Evolutionary conservation across 2,329 filamentous ascomycete species (phyloP), one percentile per base, ranked within the genome.

Genomic region (Verticillium klebahnii): DNA sequence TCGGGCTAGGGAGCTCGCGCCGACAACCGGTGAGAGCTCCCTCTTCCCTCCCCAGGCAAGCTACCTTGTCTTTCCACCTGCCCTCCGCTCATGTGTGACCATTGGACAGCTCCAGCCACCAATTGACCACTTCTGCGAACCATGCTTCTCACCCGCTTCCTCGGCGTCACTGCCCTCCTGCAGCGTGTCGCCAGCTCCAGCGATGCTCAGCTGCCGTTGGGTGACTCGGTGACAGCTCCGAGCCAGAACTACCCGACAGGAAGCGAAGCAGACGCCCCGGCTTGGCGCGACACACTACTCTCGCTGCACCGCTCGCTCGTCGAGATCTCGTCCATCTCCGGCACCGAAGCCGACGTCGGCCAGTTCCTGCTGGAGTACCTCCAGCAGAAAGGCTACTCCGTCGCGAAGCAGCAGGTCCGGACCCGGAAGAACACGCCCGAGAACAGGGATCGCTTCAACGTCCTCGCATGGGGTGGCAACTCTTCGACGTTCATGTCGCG

Each of bases 261-360:
- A 29, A 11, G 19, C 45, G 45, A 52, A 1, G 14, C 19, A 4
- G 25, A 59, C 25, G 60, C 66, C 1, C 74, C 76, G 0, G 37
- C 74, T 3, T 81, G 80, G 67, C 81, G 83, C 40, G 67, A 76
- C 3, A 72, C 77, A 45, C 82, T 97, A 1, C 81, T 96, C 54
- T 81, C 82, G 19, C 82, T 96, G 14, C 93, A 96, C 77, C 85
- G 88, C 60, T 83, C 86, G 17, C 85, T 97, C n/a, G 82, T 93
- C 34, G 81, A 89, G 62, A 89, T 89, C 55, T 82, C 89, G 58
- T 96, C 92, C 0, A 83, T 92, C 65, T 87, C 85, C 3, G 85
- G 85, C 56, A 82, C 88, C 64, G 93, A 97, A 73, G 77, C 84
- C 52, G 76, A 82, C 0, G 87, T 93, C 8, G 91, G 89, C 54